Percentiles rank a stretch among this genome's conserved stretches.
These are phyloP conservation scores for Basipetospora chlamydospora DNA, from an alignment of 2,329 filamentous ascomycete species.

Conservation along the genomic window DNA sequence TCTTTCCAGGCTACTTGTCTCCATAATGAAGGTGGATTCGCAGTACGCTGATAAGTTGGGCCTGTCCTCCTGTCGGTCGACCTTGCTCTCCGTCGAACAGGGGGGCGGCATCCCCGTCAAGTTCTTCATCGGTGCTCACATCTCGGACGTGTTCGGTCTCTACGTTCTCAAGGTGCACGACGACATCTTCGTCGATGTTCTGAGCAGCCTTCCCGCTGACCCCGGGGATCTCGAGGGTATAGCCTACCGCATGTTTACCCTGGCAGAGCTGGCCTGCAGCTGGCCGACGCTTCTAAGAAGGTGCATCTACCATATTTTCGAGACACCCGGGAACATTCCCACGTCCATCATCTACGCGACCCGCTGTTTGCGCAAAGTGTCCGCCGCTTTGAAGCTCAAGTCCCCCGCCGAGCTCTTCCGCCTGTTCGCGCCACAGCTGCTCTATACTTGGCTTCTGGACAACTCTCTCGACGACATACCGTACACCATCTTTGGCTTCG, in stretches of 20 bases:
- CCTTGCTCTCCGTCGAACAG: slow-evolving; percentile 57
- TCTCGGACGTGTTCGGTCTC: slow-evolving; percentile 63
- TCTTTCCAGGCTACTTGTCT: slow-evolving; percentile 54
- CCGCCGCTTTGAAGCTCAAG: slow-evolving; percentile 47
- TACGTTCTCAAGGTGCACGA: slow-evolving; percentile 78
- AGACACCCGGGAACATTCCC: slow-evolving; percentile 63
- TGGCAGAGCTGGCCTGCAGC: slow-evolving; percentile 61
- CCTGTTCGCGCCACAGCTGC: slow-evolving; percentile 74
- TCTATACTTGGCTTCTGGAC: slow-evolving; percentile 77
- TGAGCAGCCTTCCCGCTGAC: slow-evolving; percentile 64
- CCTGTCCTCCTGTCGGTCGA: slow-evolving; percentile 49
- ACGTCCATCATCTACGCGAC: slow-evolving; percentile 55
- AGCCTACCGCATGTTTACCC: slow-evolving; percentile 61
- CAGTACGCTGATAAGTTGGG: slow-evolving; percentile 48
- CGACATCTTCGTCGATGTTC: slow-evolving; percentile 67
- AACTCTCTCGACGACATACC: slow-evolving; percentile 60
- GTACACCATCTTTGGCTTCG: slow-evolving; percentile 72
- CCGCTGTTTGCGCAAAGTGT: slow-evolving; percentile 53
- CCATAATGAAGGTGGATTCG: slow-evolving; percentile 51
- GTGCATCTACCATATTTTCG: slow-evolving; percentile 88
- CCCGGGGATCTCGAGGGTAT: slow-evolving; percentile 65
- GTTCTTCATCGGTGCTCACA: slow-evolving; percentile 53
- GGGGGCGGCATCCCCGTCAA: slow-evolving; percentile 57
- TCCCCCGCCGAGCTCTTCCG: slow-evolving; percentile 59
- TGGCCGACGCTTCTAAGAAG: slow-evolving; percentile 80